Base-by-base conservation (phyloP, 2,329 filamentous ascomycete genomes). In the Corynespora cassiicola region DNA sequence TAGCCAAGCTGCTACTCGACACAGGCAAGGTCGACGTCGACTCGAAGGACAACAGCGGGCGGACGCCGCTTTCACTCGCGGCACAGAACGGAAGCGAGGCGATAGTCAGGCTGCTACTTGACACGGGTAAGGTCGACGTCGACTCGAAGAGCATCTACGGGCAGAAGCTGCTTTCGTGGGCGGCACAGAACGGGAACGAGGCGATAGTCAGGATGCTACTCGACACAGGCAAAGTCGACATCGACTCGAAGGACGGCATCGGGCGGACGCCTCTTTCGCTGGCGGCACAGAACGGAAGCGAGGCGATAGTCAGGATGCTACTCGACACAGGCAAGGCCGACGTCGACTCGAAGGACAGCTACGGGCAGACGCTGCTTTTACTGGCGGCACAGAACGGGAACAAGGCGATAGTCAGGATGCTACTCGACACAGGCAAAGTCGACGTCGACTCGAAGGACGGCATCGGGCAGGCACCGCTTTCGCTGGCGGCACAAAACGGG, bases 301-400 rank as follows among this genome's bases (percentile, higher is more conserved):
- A 33, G 15, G 15, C 27, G 6, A 20, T 32, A 10, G 20, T 39
- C 8, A 32, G 12, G 20, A 12, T 32, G 21, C 23, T 39, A 11
- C 36, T 35, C 2, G 18, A 25, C 1, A 31, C 5, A 14, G 31
- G 14, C 20, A 25, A 19, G 19, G n/a, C 22, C 22, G 22, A n/a
- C 7, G 8, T 8, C 22, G 8, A 24, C n/a, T 8, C 22, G 22
- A n/a, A 8, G 6, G n/a, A n/a, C n/a, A n/a, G n/a, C n/a, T 7
- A 16, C 9, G 22, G 23, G 6, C 20, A 10, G 17, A 35, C 37
- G 19, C 23, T 30, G 18, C n/a, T n/a, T n/a, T 22, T 15, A 23
- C 29, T 10, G 22, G 44, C 40, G n/a, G 33, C 23, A 29, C n/a
- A 15, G 30, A 35, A 19, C 9, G 44, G 44, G 29, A 15, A 36